Conservation (phyloP, 768 basidiomycete species). For the Lactifluus subvellereus region DNA sequence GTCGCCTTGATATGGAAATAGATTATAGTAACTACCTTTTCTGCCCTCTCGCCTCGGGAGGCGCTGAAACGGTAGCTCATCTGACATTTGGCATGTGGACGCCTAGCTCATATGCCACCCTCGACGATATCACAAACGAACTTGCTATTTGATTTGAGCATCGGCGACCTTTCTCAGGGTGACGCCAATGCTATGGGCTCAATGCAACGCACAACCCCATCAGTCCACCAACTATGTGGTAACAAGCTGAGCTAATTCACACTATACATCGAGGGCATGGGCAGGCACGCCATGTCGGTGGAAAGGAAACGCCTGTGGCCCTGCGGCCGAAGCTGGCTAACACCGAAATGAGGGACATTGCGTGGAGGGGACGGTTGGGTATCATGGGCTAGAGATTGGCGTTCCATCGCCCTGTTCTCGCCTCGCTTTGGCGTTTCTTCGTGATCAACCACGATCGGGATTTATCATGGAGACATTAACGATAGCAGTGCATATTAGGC, state of each 20-base stretch:
- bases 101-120: background rate
- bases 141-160: background rate
- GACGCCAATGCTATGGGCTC: conserved; percentile 1
- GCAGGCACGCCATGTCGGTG: background rate
- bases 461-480: background rate
- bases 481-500: background rate
- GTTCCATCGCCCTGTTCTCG: background rate
- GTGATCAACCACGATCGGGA: conserved; percentile 12
- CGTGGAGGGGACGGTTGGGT: background rate
- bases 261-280: background rate
- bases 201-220: background rate
- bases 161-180: background rate
- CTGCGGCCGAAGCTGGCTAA: background rate
- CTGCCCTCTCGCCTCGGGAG: background rate
- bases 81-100: background rate
- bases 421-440: background rate
- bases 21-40: background rate
- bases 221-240: background rate
- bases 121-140: background rate
- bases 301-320: background rate
- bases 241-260: background rate
- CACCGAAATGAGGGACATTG: background rate
- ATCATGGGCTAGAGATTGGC: background rate
- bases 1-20: background rate
- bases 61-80: background rate